Percentiles rank a stretch among this genome's conserved stretches.
Conservation (phyloP, 2,329 filamentous ascomycete species). For the Alternaria arbusti region DNA sequence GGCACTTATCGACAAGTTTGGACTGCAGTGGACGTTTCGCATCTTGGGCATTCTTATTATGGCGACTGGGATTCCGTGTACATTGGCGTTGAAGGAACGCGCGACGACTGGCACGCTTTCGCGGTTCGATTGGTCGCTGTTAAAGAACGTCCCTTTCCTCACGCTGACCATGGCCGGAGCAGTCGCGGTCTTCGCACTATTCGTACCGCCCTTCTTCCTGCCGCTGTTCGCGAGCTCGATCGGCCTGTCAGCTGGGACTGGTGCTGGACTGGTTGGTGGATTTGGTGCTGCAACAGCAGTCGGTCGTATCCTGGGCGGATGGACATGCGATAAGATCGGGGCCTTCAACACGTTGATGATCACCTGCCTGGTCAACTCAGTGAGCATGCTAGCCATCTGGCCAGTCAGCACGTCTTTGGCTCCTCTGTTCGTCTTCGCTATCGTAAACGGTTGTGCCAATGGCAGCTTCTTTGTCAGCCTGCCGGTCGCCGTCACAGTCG, state of each 20-base stretch:
- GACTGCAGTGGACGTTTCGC: slow-evolving; percentile 14
- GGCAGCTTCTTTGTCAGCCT: slow-evolving; percentile 36
- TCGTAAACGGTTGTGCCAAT: slow-evolving; percentile 37
- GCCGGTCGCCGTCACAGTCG: slow-evolving; percentile 30
- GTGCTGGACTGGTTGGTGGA: slow-evolving; percentile 25
- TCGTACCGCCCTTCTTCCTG: slow-evolving; percentile 22
- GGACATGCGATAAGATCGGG: slow-evolving; percentile 39
- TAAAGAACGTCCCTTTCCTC: slow-evolving; percentile 26
- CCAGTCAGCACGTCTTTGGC: slow-evolving; percentile 30
- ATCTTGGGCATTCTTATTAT: not conserved
- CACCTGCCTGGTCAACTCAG: slow-evolving; percentile 31
- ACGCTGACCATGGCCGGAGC: slow-evolving; percentile 35
- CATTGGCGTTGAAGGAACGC: slow-evolving; percentile 30
- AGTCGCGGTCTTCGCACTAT: slow-evolving; percentile 35
- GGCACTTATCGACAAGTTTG: slow-evolving; percentile 31
- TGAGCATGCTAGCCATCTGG: slow-evolving; percentile 41
- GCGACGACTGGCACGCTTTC: slow-evolving; percentile 32
- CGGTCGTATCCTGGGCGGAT: slow-evolving; percentile 32
- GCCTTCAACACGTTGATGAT: slow-evolving; percentile 40
- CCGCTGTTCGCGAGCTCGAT: not conserved
- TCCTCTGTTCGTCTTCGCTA: slow-evolving; percentile 31
- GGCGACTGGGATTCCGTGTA: slow-evolving; percentile 33
- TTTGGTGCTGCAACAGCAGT: slow-evolving; percentile 37
- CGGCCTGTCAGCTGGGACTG: not conserved
- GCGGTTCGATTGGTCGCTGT: slow-evolving; percentile 29